Base-by-base conservation (phyloP, 2,329 filamentous ascomycete genomes). In the Paraphaeosphaeria minitans region DNA sequence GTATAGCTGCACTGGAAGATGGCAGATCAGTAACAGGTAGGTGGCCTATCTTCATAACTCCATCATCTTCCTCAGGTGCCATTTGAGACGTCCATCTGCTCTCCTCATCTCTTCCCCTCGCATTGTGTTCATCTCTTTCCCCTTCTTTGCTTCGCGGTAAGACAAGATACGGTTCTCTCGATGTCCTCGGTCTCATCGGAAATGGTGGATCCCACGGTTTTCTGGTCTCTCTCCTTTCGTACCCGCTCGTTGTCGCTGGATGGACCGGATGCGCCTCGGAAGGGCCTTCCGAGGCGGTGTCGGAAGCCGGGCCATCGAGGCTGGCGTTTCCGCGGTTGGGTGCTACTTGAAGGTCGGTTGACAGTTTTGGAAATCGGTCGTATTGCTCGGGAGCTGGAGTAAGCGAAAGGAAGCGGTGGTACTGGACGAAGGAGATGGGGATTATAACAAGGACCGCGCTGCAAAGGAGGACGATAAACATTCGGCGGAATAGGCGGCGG, bases 141-240 rank as follows among this genome's bases (percentile, higher is more conserved):
- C 29, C 16, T 14, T 24, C 14, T 19, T 14, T 13, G 2, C 12
- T 31, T 31, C 58, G 16, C 27, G 48, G 48, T 22, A 62, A 24
- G 12, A 48, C 16, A 1, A 50, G 58, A 58, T 56, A 62, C 9
- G 9, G 35, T 16, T 19, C 29, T 59, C 42, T 53, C 46, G 27
- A 48, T 22, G 29, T 29, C 53, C n/a, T 48, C 33, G 50, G 10
- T 1, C 53, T 46, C 33, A 21, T 63, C 1, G 61, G 65, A 56
- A 73, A 72, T 3, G 67, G 70, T 27, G 66, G 64, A 31, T 71
- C 65, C 69, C 68, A 73, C 9, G 70, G 71, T 39, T 69, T 72
- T 53, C 62, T 62, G 42, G 27, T 24, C 13, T 50, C 24, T 31
- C 58, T 58, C 16, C 24, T 24, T 33, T 33, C 22, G 22, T 27